phyloP scores from a whole-genome alignment of 306 rosid genomes.

The Trifolium subterraneum region DNA sequence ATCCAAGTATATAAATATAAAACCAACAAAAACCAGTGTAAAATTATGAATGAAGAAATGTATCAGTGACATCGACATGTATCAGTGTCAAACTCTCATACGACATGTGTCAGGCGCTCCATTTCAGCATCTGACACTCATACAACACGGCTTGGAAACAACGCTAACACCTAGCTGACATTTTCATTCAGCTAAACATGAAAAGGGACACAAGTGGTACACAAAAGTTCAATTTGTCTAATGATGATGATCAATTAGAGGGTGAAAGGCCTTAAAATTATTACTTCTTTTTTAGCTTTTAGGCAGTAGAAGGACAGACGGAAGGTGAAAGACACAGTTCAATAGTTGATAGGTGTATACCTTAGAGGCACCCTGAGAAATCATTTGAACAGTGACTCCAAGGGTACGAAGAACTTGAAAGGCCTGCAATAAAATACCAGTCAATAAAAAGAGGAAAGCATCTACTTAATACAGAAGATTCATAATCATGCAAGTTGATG shows the following conservation, averaged over 20 bases:
- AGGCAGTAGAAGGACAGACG: neutral
- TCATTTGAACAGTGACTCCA: slow-evolving; percentile 96
- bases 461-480: slow-evolving; percentile 33
- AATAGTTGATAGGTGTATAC: slow-evolving; percentile 45
- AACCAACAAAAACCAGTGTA: neutral
- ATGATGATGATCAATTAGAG: neutral
- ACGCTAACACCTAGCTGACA: neutral
- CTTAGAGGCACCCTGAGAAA: slow-evolving; percentile 98
- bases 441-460: slow-evolving; percentile 20
- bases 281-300: neutral
- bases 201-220: neutral
- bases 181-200: neutral
- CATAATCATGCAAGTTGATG: slow-evolving; percentile 22
- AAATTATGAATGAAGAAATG: neutral
- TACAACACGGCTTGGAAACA: neutral
- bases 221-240: neutral
- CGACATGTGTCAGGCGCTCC: neutral
- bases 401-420: slow-evolving; percentile 78
- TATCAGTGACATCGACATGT: too few species aligned
- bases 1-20: neutral
- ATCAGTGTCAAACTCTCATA: neutral
- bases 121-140: neutral
- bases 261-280: neutral
- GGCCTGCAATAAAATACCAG: slow-evolving; percentile 59
- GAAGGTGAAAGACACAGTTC: slow-evolving; percentile 1